Evolutionary conservation across 2,329 filamentous ascomycete species (phyloP).

Genomic region (Trichoderma sp.): DNA sequence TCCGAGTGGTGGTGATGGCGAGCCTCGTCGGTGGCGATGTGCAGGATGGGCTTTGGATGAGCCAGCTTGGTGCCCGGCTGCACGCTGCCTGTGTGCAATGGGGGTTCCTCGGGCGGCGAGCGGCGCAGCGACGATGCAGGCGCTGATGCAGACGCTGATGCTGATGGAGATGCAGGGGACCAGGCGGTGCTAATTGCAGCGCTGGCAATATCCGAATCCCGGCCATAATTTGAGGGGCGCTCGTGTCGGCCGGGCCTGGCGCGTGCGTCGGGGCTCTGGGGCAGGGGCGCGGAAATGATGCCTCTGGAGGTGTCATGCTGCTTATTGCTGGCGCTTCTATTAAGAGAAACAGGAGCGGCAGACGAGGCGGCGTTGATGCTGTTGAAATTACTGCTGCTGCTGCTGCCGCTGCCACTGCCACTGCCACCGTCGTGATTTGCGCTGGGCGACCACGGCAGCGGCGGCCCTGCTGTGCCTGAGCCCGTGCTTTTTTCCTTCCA

Average conservation of each 20-base stretch:
- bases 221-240: constrained; percentile 15
- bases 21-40: constrained; percentile 50
- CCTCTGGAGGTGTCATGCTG: constrained; percentile 26
- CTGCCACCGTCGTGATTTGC: not conserved
- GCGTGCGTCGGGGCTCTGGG: constrained; percentile 28
- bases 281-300: constrained; percentile 25
- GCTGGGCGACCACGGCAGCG: constrained; percentile 19
- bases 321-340: not conserved
- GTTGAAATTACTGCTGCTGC: not conserved
- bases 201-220: constrained; percentile 21
- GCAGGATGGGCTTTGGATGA: constrained; percentile 52
- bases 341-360: not conserved
- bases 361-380: not conserved
- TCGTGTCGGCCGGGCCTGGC: constrained; percentile 28
- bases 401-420: not conserved
- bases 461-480: constrained; percentile 17
- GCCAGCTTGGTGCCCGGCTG: constrained; percentile 50
- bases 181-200: not conserved
- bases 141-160: not conserved
- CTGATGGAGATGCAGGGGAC: not conserved
- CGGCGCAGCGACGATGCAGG: not conserved
- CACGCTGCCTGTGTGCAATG: constrained; percentile 44
- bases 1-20: constrained; percentile 63
- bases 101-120: constrained; percentile 31
- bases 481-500: not conserved